Conservation (phyloP, 768 basidiomycete genomes). For the Tremella yokohamensis region DNA sequence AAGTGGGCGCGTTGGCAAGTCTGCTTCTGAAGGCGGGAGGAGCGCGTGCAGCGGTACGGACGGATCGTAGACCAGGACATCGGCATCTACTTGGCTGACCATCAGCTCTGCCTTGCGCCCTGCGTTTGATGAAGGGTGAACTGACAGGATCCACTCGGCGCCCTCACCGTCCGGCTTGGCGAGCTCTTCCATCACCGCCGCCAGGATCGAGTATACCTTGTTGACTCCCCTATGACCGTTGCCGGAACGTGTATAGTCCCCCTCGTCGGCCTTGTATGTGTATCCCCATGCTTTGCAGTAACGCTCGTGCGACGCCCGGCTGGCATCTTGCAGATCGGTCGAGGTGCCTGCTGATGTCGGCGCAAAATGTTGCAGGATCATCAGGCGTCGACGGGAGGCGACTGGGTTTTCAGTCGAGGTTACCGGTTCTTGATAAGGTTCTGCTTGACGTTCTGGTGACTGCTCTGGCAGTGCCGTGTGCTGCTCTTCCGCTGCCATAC, state of each 20-base stretch:
- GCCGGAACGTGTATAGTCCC: not conserved
- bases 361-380: slow-evolving; percentile 3
- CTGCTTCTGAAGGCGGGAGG: not conserved
- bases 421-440: no score
- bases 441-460: not conserved
- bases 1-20: not conserved
- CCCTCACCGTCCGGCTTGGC: not conserved
- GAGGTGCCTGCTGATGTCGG: not conserved
- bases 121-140: not conserved
- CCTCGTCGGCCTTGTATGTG: not conserved
- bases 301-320: not conserved
- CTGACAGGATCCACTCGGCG: not conserved
- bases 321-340: not conserved
- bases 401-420: not conserved
- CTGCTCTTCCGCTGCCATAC: no score
- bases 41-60: slow-evolving; percentile 9
- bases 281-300: slow-evolving; percentile 1
- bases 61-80: slow-evolving; percentile 13
- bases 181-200: not conserved
- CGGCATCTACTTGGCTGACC: slow-evolving; percentile 8
- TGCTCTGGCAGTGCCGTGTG: no score
- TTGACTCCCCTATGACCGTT: not conserved
- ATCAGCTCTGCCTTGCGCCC: not conserved
- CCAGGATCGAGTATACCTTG: not conserved
- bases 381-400: not conserved